phyloP scores from a whole-genome alignment of 2,329 filamentous ascomycete genomes.

The Pseudogymnoascus sp. region DNA sequence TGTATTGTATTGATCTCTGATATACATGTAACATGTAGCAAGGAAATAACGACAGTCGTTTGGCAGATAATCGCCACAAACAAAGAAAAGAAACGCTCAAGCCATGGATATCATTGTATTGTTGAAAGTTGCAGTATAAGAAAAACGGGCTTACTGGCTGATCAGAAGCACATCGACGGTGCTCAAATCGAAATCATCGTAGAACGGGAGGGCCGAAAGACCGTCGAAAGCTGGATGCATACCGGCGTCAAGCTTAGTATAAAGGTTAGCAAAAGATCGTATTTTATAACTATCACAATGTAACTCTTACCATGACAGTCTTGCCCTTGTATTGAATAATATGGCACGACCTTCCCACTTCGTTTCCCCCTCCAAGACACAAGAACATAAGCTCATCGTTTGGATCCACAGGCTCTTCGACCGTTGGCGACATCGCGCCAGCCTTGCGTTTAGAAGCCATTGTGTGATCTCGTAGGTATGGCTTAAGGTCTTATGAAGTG shows the following conservation, averaged over 20 bases:
- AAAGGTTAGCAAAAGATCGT: constrained; percentile 12
- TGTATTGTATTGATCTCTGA: constrained; percentile 39
- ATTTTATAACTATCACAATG: neutral
- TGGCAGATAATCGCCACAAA: neutral
- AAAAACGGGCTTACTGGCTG: constrained; percentile 76
- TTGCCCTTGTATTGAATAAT: constrained; percentile 99
- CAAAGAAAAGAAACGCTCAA: neutral
- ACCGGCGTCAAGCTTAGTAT: constrained; percentile 76
- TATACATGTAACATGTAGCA: constrained; percentile 26
- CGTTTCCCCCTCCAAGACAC: constrained; percentile 88
- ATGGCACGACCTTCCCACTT: constrained; percentile 94
- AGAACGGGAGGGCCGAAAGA: constrained; percentile 87
- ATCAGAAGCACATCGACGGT: constrained; percentile 95
- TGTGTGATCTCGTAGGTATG: constrained; percentile 9
- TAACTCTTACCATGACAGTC: constrained; percentile 78
- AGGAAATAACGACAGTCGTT: constrained; percentile 11
- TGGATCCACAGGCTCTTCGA: constrained; percentile 84
- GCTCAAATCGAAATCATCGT: constrained; percentile 96
- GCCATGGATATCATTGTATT: neutral
- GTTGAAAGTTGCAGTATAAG: constrained; percentile 14
- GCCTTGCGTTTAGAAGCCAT: constrained; percentile 97
- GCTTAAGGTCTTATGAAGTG: neutral
- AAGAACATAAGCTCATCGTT: constrained; percentile 92
- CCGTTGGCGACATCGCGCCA: constrained; percentile 56
- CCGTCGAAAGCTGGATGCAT: constrained; percentile 96